Evolutionary conservation across 495 filamentous ascomycete species (phyloP).

Genomic region (Neurospora cerealis): DNA sequence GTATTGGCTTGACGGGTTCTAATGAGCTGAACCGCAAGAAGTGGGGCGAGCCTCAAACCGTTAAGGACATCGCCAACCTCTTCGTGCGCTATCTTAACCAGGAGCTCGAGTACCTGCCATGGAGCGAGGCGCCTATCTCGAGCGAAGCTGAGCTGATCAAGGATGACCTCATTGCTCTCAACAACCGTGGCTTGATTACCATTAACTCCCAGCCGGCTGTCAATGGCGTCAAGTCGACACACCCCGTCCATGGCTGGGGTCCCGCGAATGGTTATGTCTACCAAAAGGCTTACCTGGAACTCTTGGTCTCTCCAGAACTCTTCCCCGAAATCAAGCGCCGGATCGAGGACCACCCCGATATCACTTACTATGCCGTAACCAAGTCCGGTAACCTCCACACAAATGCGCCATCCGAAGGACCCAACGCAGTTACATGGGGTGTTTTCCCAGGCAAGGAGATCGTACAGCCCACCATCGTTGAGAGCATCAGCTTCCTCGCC

Average conservation of each 20-base stretch:
- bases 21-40: slow-evolving; percentile 94
- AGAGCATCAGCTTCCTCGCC: slow-evolving; percentile 93
- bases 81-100: slow-evolving; percentile 78
- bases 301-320: slow-evolving; percentile 70
- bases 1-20: slow-evolving; percentile 88
- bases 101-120: slow-evolving; percentile 74
- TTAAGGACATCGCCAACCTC: slow-evolving; percentile 70
- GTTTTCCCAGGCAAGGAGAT: slow-evolving; percentile 99
- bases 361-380: slow-evolving; percentile 90
- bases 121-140: slow-evolving; percentile 85
- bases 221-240: slow-evolving; percentile 79
- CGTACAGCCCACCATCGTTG: slow-evolving; percentile 98
- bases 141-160: slow-evolving; percentile 71
- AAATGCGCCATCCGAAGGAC: slow-evolving; percentile 74
- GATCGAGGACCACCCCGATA: slow-evolving; percentile 65
- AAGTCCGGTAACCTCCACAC: slow-evolving; percentile 70
- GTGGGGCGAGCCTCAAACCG: slow-evolving; percentile 76
- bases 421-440: slow-evolving; percentile 97
- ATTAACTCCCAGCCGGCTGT: slow-evolving; percentile 98
- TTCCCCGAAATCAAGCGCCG: slow-evolving; percentile 69
- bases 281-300: slow-evolving; percentile 94
- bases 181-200: slow-evolving; percentile 78
- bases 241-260: slow-evolving; percentile 88
- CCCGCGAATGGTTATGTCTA: slow-evolving; percentile 94
- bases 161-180: slow-evolving; percentile 66